Conservation (phyloP, 345 rosid genomes). For the Salix arbutifolia region DNA sequence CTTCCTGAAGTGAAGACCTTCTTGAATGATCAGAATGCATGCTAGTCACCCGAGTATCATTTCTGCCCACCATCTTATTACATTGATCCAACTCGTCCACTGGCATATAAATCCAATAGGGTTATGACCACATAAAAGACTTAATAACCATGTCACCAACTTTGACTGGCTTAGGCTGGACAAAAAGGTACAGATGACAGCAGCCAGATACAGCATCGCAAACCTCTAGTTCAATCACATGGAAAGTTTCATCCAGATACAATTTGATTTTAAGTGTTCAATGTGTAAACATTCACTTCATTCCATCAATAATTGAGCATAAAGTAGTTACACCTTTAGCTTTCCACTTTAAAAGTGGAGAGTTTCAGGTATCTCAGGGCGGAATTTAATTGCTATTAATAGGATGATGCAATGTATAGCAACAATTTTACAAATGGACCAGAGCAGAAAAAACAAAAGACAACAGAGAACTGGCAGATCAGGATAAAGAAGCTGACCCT, state of each 20-base stretch:
- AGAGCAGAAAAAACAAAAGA: neutral
- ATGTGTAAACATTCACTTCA: neutral
- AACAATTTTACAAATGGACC: neutral
- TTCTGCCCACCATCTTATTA: slow-evolving; percentile 75
- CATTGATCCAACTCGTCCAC: slow-evolving; percentile 92
- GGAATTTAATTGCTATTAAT: neutral
- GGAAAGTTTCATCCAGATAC: neutral
- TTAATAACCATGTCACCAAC: neutral
- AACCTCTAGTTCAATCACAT: neutral
- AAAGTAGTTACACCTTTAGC: neutral
- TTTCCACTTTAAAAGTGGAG: neutral
- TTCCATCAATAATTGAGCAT: neutral
- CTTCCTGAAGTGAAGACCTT: slow-evolving; percentile 8
- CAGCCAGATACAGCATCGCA: neutral
- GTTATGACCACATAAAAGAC: neutral
- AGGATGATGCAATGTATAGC: neutral
- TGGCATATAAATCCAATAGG: slow-evolving; percentile 14
- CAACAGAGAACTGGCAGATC: neutral
- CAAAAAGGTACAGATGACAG: neutral
- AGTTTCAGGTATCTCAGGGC: neutral
- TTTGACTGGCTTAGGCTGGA: neutral
- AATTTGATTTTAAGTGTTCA: neutral
- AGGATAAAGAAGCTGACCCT: neutral
- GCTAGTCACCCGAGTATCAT: slow-evolving; percentile 31
- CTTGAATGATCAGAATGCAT: slow-evolving; percentile 12